Percentiles rank a stretch among this genome's conserved stretches.
Evolutionary conservation across 1,284 basidiomycete species (phyloP).

Genomic region (Mycena sp.): DNA sequence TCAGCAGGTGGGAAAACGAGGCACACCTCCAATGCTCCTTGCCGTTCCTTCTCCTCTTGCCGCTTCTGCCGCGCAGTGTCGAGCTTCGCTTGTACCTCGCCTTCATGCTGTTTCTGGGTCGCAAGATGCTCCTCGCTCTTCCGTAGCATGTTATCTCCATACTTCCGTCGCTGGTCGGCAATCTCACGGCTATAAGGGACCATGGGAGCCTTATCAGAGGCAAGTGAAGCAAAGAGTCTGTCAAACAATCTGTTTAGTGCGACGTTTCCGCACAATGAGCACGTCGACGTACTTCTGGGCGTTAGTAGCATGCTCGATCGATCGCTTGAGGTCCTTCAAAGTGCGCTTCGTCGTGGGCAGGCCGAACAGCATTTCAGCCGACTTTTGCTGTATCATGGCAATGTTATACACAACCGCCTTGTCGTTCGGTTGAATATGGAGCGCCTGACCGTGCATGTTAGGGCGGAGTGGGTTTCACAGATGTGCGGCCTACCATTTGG

Average conservation of each 20-base stretch:
- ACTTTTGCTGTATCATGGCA: constrained; percentile 96
- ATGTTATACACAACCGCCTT: constrained; percentile 93
- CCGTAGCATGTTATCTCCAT: constrained; percentile 86
- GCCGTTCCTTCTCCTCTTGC: constrained; percentile 70
- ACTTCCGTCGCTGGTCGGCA: constrained; percentile 88
- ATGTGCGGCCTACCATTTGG: constrained; percentile 64
- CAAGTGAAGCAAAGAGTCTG: constrained; percentile 86
- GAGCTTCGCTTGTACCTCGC: constrained; percentile 75
- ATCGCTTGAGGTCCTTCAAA: constrained; percentile 79
- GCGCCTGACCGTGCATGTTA: constrained; percentile 60
- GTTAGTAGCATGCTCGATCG: constrained; percentile 83
- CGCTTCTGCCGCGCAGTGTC: constrained; percentile 77
- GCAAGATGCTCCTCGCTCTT: constrained; percentile 82
- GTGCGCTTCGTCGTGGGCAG: constrained; percentile 80
- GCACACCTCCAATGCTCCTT: constrained; percentile 68
- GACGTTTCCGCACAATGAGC: too few relatives aligned
- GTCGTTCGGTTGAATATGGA: constrained; percentile 84
- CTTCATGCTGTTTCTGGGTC: constrained; percentile 80
- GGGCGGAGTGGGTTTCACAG: constrained; percentile 1
- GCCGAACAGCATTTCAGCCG: constrained; percentile 86
- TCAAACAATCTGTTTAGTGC: background rate
- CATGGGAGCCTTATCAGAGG: constrained; percentile 71
- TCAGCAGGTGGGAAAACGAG: background rate
- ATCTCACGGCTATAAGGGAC: constrained; percentile 90
- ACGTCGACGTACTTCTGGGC: constrained; percentile 84